Evolutionary conservation across 179 eudicot genomes (phyloP), one percentile per base, ranked within the genome.

Genomic region (Spergularia azorica): DNA sequence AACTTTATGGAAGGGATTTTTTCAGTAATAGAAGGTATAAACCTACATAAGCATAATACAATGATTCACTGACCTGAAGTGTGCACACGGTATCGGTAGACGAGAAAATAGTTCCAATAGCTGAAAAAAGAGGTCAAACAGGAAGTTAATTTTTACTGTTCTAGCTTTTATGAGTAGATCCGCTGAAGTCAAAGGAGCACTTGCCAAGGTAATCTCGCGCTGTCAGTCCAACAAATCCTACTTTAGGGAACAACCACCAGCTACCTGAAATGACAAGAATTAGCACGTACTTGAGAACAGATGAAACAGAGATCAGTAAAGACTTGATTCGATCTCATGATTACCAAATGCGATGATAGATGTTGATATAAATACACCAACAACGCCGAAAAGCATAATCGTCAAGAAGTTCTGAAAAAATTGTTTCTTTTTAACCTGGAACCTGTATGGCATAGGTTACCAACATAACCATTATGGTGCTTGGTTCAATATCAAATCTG

Each of bases 381-480:
- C 10, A 17, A 96, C 88, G 55, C 99, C 98, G 76, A 96, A 91
- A 63, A 91, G 79, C 96, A 96, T 86, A 73, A 94, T 96, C 10
- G 99, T 87, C 48, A 94, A 84, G 85, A 96, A 96, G 84, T 96
- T 96, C 41, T 89, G 97, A 81, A 96, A 94, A 89, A 96, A 96
- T 68, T 91, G 94, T 76, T 96, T 96, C 91, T 96, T 96, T 89
- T 96, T 96, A 36, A 96, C 99, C 81, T 96, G 96, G 86, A 93
- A 96, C 77, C 98, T 94, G 86, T 63, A n/a, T n/a, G n/a, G n/a
- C 32, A 63, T 21, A 74, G 61, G 16, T 13, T 32, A 71, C 43
- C 54, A 70, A 16, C 3, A 17, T 11, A 72, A 63, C 62, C 16
- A 63, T 56, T 26, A 48, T 38, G n/a, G 50, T 48, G 7, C 39